These are phyloP conservation scores for Penicillium chermesinum DNA, from an alignment of 495 filamentous ascomycete genomes.

Conservation along the genomic window DNA sequence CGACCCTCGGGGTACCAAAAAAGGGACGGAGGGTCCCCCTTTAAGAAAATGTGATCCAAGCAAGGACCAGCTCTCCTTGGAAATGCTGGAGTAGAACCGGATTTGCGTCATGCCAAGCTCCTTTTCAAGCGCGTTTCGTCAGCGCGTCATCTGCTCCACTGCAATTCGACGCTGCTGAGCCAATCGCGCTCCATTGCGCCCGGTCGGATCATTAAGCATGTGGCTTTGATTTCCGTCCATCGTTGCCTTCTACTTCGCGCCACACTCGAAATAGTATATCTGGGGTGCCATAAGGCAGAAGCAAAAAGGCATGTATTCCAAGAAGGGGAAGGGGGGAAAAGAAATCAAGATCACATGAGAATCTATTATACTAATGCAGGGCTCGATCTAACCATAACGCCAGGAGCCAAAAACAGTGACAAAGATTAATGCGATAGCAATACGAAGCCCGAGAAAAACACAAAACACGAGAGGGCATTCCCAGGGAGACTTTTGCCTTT, in stretches of 20 bases:
- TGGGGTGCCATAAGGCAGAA: too few species aligned
- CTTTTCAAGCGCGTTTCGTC: not conserved
- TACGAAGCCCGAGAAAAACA: conserved; percentile 1
- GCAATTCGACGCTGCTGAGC: not conserved
- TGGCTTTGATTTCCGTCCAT: not conserved
- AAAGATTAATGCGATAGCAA: not conserved
- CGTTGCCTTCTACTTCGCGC: too few species aligned
- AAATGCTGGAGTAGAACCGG: not conserved
- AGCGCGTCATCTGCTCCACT: not conserved
- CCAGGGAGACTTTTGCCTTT: conserved; percentile 12
- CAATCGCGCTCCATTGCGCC: not conserved
- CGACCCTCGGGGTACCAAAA: too few species aligned
- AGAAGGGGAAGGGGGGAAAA: too few species aligned
- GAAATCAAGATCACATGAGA: not conserved
- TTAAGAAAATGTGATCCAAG: not conserved
- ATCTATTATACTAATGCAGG: not conserved
- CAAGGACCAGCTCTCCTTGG: too few species aligned
- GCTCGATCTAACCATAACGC: not conserved
- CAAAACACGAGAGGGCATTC: conserved; percentile 2
- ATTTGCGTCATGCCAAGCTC: not conserved
- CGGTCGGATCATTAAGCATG: too few species aligned
- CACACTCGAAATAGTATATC: too few species aligned
- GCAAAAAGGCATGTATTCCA: too few species aligned
- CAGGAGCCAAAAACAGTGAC: not conserved
- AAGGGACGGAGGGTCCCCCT: too few species aligned